Percentiles rank a stretch among this genome's conserved stretches.
phyloP scores from a whole-genome alignment of 306 rosid genomes.

The Argentina anserina region DNA sequence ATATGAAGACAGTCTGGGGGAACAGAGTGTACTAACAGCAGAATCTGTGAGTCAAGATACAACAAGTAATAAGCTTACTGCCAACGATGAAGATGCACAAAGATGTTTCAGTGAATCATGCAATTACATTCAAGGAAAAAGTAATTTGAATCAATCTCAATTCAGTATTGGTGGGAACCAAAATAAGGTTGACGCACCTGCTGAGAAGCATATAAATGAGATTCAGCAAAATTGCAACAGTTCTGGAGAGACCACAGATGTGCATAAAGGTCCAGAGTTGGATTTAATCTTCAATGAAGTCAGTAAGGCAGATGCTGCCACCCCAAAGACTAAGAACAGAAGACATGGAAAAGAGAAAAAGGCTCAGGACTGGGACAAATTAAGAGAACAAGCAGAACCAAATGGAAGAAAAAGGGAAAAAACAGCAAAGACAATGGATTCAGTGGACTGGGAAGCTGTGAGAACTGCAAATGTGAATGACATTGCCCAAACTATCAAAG shows the following conservation, averaged over 20 bases:
- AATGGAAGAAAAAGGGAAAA: slow-evolving; percentile 58
- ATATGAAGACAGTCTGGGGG: slow-evolving; percentile 37
- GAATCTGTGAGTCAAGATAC: slow-evolving; percentile 43
- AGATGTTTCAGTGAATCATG: slow-evolving; percentile 22
- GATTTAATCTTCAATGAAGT: slow-evolving; percentile 35
- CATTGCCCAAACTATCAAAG: slow-evolving; percentile 75
- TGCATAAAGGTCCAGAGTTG: slow-evolving; percentile 32
- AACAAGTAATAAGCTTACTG: slow-evolving; percentile 14
- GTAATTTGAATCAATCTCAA: slow-evolving; percentile 34
- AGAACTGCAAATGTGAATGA: slow-evolving; percentile 73
- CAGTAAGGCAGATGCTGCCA: slow-evolving; percentile 44
- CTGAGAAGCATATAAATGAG: slow-evolving; percentile 20
- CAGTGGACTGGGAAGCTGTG: slow-evolving; percentile 96
- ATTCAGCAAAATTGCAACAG: slow-evolving; percentile 21
- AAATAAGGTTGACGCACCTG: slow-evolving; percentile 18
- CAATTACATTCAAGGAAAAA: slow-evolving; percentile 21
- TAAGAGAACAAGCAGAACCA: slow-evolving; percentile 56
- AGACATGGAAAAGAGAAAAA: slow-evolving; percentile 47
- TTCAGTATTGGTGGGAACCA: slow-evolving; percentile 25
- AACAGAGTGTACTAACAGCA: slow-evolving; percentile 40
- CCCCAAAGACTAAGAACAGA: slow-evolving; percentile 40
- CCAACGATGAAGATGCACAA: slow-evolving; percentile 25
- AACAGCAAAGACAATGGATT: slow-evolving; percentile 68
- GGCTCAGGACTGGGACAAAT: slow-evolving; percentile 67
- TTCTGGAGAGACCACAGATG: slow-evolving; percentile 36